Base-by-base conservation (phyloP, 768 basidiomycete genomes). In the Trametes meyenii region DNA sequence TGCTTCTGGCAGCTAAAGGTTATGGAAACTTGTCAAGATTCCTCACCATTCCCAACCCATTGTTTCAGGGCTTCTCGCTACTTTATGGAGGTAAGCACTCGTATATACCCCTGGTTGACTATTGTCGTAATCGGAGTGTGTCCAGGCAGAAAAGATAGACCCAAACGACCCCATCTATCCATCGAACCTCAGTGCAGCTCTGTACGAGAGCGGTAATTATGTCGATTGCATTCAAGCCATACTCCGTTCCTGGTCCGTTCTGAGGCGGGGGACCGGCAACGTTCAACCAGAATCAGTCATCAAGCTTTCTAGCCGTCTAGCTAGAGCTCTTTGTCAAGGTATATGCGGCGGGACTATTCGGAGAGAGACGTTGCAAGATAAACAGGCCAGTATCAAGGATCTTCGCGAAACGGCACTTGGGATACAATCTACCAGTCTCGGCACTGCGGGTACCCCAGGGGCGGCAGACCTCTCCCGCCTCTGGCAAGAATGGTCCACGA, bases 141-240 rank as follows among this genome's bases (percentile, higher is more conserved):
- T 16, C 8, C 39, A 66, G 65, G 65, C 65, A 6, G 65, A 66
- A 36, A n/a, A 54, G 5, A 36, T 45, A 1, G 62, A 60, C 33
- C 39, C 40, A 14, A 45, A 23, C 6, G 58, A 70, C 21, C 49
- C 59, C 1, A 61, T 65, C 17, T 68, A 66, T 51, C 67, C 69
- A 1, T 68, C 69, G 14, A 70, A 68, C 23, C 51, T 70, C 46
- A 70, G 69, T 29, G 65, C 69, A 4, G 62, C 69, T 5, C 43
- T 67, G 24, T 70, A 62, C 50, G 69, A 68, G 36, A 16, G 45
- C 8, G 65, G 62, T 2, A 58, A 66, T 24, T 68, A 70, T 24
- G 14, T 21, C 1, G 51, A 19, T 11, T 68, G 57, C 35, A 23
- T 57, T 14, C 53, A 60, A 17, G 67, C 65, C 2, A 56, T 70